Percentiles rank a stretch among this genome's conserved stretches.
Conservation (phyloP, 108 stramenopile species). For the Parietichytrium sp. region DNA sequence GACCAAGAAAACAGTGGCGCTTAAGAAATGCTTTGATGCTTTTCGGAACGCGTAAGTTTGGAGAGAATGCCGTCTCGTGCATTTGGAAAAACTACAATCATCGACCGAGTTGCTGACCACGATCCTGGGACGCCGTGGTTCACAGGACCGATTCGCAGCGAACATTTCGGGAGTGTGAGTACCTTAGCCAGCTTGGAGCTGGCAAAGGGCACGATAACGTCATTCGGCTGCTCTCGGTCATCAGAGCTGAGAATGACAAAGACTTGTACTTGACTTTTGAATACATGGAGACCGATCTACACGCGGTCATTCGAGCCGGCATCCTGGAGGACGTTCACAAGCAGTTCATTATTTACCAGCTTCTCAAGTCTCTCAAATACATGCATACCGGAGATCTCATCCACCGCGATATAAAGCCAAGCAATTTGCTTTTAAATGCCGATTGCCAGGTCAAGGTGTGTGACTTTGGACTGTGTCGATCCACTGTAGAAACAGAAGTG, state of each 20-base stretch:
- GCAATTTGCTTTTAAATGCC: constrained; percentile 65
- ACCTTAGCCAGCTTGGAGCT: constrained; percentile 58
- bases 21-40: constrained; percentile 86
- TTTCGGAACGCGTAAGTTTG: constrained; percentile 74
- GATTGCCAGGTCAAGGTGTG: constrained; percentile 71
- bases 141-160: constrained; percentile 78
- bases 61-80: too few relatives aligned
- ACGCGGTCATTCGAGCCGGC: constrained; percentile 76
- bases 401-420: constrained; percentile 65
- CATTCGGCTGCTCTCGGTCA: constrained; percentile 69
- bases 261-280: constrained; percentile 83
- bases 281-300: constrained; percentile 77
- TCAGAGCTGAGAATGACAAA: constrained; percentile 74
- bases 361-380: constrained; percentile 77
- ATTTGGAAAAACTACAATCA: too few relatives aligned
- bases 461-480: constrained; percentile 63
- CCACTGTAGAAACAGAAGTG: neutral
- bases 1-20: constrained; percentile 61
- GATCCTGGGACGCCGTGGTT: too few relatives aligned
- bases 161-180: constrained; percentile 79
- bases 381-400: constrained; percentile 70
- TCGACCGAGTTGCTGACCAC: too few relatives aligned
- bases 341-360: constrained; percentile 75
- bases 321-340: constrained; percentile 76
- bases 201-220: constrained; percentile 76